Conservation (phyloP, 2,329 filamentous ascomycete genomes). For the Sarocladium oryzae region DNA sequence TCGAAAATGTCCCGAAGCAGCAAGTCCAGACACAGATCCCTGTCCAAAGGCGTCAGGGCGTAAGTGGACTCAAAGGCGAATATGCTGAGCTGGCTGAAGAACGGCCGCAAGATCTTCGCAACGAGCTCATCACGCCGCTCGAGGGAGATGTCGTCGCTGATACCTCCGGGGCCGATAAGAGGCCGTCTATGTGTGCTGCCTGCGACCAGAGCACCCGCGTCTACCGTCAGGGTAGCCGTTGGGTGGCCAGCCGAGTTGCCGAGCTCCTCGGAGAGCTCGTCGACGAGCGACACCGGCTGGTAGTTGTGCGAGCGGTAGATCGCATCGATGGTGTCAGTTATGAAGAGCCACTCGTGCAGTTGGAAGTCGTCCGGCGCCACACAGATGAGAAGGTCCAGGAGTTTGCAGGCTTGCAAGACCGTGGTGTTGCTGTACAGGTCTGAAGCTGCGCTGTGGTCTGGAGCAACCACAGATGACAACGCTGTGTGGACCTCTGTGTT, state of each 20-base stretch:
- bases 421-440: constrained; percentile 73
- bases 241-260: constrained; percentile 33
- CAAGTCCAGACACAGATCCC: constrained; percentile 54
- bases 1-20: constrained; percentile 74
- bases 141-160: constrained; percentile 47
- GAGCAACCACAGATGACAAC: constrained; percentile 65
- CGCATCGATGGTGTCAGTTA: constrained; percentile 94
- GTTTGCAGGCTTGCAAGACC: constrained; percentile 85
- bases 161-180: constrained; percentile 45
- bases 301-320: constrained; percentile 72
- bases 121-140: constrained; percentile 65
- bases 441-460: constrained; percentile 53
- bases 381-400: constrained; percentile 82
- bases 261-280: constrained; percentile 76
- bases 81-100: constrained; percentile 88
- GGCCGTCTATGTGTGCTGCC: constrained; percentile 35
- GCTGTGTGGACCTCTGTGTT: constrained; percentile 79
- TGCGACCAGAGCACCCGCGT: constrained; percentile 28
- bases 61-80: constrained; percentile 91
- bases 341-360: constrained; percentile 95
- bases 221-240: constrained; percentile 26
- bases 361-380: constrained; percentile 93
- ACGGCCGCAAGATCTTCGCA: constrained; percentile 73
- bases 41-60: constrained; percentile 66
- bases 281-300: constrained; percentile 69